A percentile compares a stretch with the other conserved stretches of the same genome.
Evolutionary conservation across 805 yeast genomes (phyloP).

Genomic region (Zygoascus flipseniorum): DNA sequence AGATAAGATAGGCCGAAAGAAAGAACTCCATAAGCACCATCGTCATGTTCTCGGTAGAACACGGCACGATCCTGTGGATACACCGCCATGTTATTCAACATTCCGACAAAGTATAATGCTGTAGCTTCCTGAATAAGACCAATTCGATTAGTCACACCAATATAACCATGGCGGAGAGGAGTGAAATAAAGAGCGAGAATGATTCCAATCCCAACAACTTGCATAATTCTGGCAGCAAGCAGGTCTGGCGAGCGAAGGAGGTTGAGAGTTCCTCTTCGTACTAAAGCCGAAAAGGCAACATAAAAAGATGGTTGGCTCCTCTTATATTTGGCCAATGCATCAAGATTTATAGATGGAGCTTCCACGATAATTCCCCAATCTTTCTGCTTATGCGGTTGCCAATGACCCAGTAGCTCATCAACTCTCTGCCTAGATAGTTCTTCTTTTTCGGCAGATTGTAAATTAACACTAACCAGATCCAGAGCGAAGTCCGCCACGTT

Average conservation of each 20-base stretch:
- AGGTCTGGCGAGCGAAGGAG: conserved; percentile 48
- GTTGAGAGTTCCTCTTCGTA: conserved; percentile 35
- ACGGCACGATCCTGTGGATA: conserved; percentile 67
- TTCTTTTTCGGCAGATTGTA: conserved; percentile 38
- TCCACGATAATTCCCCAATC: not conserved
- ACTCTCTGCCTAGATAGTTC: conserved; percentile 35
- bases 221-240: conserved; percentile 54
- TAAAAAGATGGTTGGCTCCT: conserved; percentile 26
- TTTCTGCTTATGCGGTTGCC: conserved; percentile 25
- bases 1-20: conserved; percentile 58
- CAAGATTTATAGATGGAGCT: not conserved
- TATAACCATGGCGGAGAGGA: conserved; percentile 38
- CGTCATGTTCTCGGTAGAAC: conserved; percentile 72
- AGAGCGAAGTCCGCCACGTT: conserved; percentile 70
- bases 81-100: conserved; percentile 66
- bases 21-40: conserved; percentile 55
- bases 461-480: conserved; percentile 57
- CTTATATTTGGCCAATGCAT: not conserved
- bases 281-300: conserved; percentile 29
- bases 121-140: conserved; percentile 71
- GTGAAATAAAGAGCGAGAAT: conserved; percentile 62
- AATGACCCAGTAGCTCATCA: conserved; percentile 28
- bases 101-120: conserved; percentile 68
- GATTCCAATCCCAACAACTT: conserved; percentile 54
- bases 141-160: conserved; percentile 55